These are phyloP conservation scores for Leccinum fallax DNA, from an alignment of 1,284 basidiomycete species.

Conservation along the genomic window DNA sequence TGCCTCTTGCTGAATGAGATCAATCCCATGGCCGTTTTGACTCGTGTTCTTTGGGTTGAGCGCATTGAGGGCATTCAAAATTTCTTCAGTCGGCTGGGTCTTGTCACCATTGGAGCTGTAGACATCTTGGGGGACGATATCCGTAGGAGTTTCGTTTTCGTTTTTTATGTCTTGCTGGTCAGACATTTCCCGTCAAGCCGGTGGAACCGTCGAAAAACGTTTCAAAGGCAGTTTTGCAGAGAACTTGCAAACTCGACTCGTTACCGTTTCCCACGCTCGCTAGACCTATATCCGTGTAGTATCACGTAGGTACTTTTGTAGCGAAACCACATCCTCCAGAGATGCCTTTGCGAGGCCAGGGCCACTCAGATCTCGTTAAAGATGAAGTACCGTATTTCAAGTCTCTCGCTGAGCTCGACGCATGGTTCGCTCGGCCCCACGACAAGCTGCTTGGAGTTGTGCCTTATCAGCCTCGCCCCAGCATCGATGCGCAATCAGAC, in stretches of 20 bases:
- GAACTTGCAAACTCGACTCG: constrained; percentile 12
- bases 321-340: not conserved
- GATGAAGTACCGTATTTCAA: constrained; percentile 44
- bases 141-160: constrained; percentile 32
- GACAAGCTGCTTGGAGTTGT: constrained; percentile 42
- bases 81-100: constrained; percentile 43
- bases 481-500: constrained; percentile 16
- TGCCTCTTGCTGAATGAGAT: constrained; percentile 24
- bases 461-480: constrained; percentile 43
- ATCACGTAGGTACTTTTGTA: not conserved
- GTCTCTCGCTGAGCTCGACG: constrained; percentile 43
- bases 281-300: not conserved
- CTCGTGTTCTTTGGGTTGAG: constrained; percentile 36
- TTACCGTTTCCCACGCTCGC: constrained; percentile 30
- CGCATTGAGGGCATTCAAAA: constrained; percentile 42
- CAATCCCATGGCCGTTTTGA: constrained; percentile 34
- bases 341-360: constrained; percentile 45
- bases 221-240: constrained; percentile 19
- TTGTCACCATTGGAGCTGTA: constrained; percentile 35
- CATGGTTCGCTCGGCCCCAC: constrained; percentile 39
- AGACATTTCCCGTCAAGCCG: constrained; percentile 35
- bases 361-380: constrained; percentile 35
- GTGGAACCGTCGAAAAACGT: constrained; percentile 36
- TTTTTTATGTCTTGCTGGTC: constrained; percentile 37
- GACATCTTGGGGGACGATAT: constrained; percentile 30